Base-by-base conservation (phyloP, 768 basidiomycete genomes). In the Rossbeevera mucosa region DNA sequence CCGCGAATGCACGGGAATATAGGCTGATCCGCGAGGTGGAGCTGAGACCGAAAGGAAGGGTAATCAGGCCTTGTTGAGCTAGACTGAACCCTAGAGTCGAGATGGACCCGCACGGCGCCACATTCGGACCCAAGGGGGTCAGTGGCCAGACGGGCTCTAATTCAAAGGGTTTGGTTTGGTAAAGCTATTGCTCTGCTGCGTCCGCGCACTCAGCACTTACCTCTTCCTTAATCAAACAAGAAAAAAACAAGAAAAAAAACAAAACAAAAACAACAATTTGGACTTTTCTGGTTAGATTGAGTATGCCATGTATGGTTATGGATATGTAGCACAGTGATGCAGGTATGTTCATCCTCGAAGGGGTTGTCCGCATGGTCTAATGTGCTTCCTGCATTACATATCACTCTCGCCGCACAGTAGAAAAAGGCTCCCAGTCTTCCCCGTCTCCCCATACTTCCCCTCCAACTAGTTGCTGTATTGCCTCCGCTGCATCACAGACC, bases 271-370 rank as follows among this genome's bases (percentile, higher is more conserved):
- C 7, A 14, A 36, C 53, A 64, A 68, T 68, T 64, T 71, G 33
- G 55, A 70, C 67, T 52, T 64, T 66, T 70, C 48, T 29, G 67
- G 67, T 46, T 70, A 68, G 57, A 68, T 68, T 70, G n/a, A n/a
- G 58, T 52, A 46, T 46, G 11, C 60, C 60, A 42, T 48, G 47
- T 69, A 61, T 57, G 63, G 60, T 48, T 51, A 58, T 57, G 63
- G 60, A 50, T 51, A 58, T 33, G 53, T 26, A 54, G 22, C 50
- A 46, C 40, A 29, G 41, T 36, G 30, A 16, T 36, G 33, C 33
- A 36, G 33, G 53, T 53, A 52, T 62, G 52, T 47, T 45, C 52
- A 53, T 59, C 16, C 54, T 55, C 41, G 52, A 64, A 58, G 41
- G 53, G 49, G 55, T 53, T 55, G 18, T 24, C 55, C 62, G 56